A percentile compares a stretch with the other conserved stretches of the same genome.
Conservation (phyloP, 805 yeast species). For the Ogataea sp. region DNA sequence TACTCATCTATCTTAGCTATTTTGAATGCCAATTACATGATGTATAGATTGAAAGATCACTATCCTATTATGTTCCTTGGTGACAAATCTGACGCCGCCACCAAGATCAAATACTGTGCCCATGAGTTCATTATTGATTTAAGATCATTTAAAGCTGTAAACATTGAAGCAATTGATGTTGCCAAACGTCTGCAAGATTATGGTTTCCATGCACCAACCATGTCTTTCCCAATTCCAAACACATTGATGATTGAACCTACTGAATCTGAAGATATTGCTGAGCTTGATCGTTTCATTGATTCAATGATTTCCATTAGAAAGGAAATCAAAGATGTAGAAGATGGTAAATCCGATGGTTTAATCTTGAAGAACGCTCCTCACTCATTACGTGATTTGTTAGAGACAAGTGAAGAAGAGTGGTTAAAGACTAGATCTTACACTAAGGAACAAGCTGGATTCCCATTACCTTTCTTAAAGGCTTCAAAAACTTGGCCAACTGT, state of each 20-base stretch:
- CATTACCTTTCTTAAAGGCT: slow-evolving; percentile 62
- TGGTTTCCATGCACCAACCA: slow-evolving; percentile 98
- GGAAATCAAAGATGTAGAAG: slow-evolving; percentile 70
- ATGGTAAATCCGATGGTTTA: slow-evolving; percentile 55
- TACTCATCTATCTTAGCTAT: slow-evolving; percentile 86
- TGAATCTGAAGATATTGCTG: slow-evolving; percentile 84
- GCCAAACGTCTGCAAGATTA: slow-evolving; percentile 97
- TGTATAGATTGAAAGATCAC: slow-evolving; percentile 59
- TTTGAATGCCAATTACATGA: slow-evolving; percentile 94
- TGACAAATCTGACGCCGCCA: slow-evolving; percentile 20
- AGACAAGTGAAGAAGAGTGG: slow-evolving; percentile 63
- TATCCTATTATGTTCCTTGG: slow-evolving; percentile 74
- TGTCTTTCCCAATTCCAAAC: slow-evolving; percentile 98
- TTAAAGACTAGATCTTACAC: slow-evolving; percentile 68
- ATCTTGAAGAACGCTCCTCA: slow-evolving; percentile 91
- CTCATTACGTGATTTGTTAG: slow-evolving; percentile 67
- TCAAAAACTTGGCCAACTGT: slow-evolving; percentile 95
- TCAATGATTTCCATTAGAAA: slow-evolving; percentile 74
- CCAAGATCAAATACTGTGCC: slow-evolving; percentile 67
- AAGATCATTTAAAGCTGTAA: slow-evolving; percentile 70
- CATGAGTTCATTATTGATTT: slow-evolving; percentile 94
- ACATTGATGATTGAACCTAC: slow-evolving; percentile 98
- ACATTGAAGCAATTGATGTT: slow-evolving; percentile 91
- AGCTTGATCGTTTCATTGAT: slow-evolving; percentile 84
- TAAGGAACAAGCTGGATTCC: slow-evolving; percentile 90